Conservation (phyloP, 2,329 filamentous ascomycete genomes). For the Ophiosphaerella herpotricha region DNA sequence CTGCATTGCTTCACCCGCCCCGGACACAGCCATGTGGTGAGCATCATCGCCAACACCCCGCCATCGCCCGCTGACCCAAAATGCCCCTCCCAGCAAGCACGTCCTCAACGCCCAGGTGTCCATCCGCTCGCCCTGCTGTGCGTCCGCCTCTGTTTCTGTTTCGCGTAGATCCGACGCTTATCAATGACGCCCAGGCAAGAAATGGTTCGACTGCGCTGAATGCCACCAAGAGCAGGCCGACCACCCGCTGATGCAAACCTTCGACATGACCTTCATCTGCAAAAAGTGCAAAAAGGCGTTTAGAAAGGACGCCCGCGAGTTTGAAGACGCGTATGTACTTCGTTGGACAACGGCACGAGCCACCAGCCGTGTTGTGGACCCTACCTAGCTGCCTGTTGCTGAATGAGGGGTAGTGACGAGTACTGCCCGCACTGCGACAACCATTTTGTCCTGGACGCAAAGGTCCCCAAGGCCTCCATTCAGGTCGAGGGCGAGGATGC, state of each 20-base stretch:
- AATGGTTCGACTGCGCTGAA: slow-evolving; percentile 99
- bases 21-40: slow-evolving; percentile 31
- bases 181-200: slow-evolving; percentile 64
- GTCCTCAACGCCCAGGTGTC: slow-evolving; percentile 96
- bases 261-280: slow-evolving; percentile 94
- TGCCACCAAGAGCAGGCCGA: slow-evolving; percentile 83
- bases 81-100: slow-evolving; percentile 74
- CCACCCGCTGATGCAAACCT: slow-evolving; percentile 74
- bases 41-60: slow-evolving; percentile 16
- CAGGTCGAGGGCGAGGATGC: slow-evolving; percentile 91
- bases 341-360: no score
- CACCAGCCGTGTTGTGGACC: no score
- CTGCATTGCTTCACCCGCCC: neutral
- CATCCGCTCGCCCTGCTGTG: slow-evolving; percentile 95
- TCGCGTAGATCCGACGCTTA: slow-evolving; percentile 3
- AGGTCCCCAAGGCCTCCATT: slow-evolving; percentile 79
- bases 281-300: slow-evolving; percentile 99
- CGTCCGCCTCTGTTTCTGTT: slow-evolving; percentile 36
- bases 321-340: slow-evolving; percentile 69
- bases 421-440: slow-evolving; percentile 99
- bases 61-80: slow-evolving; percentile 20
- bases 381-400: slow-evolving; percentile 4
- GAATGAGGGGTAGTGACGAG: slow-evolving; percentile 68
- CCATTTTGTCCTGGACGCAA: slow-evolving; percentile 91
- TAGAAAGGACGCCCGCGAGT: slow-evolving; percentile 88